A percentile compares a stretch with the other conserved stretches of the same genome.
These are phyloP conservation scores for Parathielavia appendiculata DNA, from an alignment of 495 filamentous ascomycete species.

Conservation along the genomic window DNA sequence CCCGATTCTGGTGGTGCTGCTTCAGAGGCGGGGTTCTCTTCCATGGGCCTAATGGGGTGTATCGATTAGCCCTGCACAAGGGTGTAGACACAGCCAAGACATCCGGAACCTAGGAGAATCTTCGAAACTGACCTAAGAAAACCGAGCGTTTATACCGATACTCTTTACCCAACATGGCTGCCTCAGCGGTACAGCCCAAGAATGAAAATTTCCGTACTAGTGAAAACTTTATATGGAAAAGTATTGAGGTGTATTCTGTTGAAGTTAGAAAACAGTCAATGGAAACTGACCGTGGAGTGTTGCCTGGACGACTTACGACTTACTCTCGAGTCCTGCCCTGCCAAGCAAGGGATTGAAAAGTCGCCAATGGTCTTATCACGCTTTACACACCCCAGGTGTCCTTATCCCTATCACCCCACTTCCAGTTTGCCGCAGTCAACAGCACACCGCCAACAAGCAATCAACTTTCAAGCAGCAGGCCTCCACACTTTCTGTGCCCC, in stretches of 20 bases:
- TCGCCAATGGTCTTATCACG: conserved; percentile 1
- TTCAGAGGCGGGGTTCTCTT: conserved; percentile 10
- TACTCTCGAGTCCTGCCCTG: not conserved
- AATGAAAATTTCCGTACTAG: too few relatives aligned
- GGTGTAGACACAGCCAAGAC: conserved; percentile 25
- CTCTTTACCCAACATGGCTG: not conserved
- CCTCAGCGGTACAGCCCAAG: not conserved
- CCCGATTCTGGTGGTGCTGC: conserved; percentile 12
- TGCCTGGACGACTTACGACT: not conserved
- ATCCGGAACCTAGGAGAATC: conserved; percentile 29
- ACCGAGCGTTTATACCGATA: too few relatives aligned
- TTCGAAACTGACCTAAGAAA: conserved; percentile 23
- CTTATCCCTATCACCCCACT: conserved; percentile 15
- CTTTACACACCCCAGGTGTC: conserved; percentile 6
- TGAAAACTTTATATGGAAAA: too few relatives aligned
- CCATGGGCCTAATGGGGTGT: conserved; percentile 19
- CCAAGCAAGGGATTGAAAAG: conserved; percentile 7
- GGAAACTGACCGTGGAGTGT: not conserved
- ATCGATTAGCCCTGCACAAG: conserved; percentile 26
- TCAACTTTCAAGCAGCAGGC: conserved; percentile 8
- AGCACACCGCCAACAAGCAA: conserved; percentile 3
- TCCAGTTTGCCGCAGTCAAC: not conserved
- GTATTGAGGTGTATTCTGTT: not conserved
- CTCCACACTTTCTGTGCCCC: conserved; percentile 7
- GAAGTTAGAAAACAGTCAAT: too few relatives aligned